Evolutionary conservation across 1,284 basidiomycete species (phyloP).

Genomic region (Calocybe gambosa): DNA sequence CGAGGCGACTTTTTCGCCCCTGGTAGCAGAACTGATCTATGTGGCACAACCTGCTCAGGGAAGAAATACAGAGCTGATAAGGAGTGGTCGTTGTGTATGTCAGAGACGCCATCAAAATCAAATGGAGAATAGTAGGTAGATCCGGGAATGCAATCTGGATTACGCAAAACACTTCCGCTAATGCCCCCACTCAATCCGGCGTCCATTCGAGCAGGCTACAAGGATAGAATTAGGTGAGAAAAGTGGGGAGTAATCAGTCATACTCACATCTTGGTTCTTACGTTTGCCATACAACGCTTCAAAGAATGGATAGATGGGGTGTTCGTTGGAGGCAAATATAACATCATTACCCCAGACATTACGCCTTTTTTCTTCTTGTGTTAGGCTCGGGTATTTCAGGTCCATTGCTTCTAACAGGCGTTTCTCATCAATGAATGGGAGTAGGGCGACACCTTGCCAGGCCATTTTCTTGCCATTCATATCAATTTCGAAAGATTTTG

Average conservation of each 20-base stretch:
- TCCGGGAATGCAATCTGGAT: constrained; percentile 87
- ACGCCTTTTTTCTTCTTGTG: constrained; percentile 76
- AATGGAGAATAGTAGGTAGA: constrained; percentile 85
- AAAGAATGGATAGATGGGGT: constrained; percentile 81
- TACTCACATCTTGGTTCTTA: constrained; percentile 70
- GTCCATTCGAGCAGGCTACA: constrained; percentile 66
- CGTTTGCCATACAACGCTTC: constrained; percentile 88
- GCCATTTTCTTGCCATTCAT: constrained; percentile 99
- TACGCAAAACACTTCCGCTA: constrained; percentile 74
- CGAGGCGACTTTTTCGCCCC: constrained; percentile 62
- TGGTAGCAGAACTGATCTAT: constrained; percentile 80
- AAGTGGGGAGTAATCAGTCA: not conserved
- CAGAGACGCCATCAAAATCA: constrained; percentile 49
- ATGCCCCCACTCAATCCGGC: constrained; percentile 71
- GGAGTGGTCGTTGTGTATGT: constrained; percentile 84
- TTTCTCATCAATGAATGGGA: constrained; percentile 93
- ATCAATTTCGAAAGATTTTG: constrained; percentile 88
- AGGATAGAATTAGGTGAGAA: not conserved
- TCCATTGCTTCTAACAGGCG: constrained; percentile 83
- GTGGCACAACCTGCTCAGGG: constrained; percentile 81
- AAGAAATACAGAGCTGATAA: constrained; percentile 88
- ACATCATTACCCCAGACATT: constrained; percentile 86
- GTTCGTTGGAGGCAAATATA: constrained; percentile 82
- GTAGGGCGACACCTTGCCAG: constrained; percentile 96
- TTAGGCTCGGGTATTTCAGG: constrained; percentile 65